phyloP scores from a whole-genome alignment of 1,284 basidiomycete genomes.

The Cryptococcus sp. region DNA sequence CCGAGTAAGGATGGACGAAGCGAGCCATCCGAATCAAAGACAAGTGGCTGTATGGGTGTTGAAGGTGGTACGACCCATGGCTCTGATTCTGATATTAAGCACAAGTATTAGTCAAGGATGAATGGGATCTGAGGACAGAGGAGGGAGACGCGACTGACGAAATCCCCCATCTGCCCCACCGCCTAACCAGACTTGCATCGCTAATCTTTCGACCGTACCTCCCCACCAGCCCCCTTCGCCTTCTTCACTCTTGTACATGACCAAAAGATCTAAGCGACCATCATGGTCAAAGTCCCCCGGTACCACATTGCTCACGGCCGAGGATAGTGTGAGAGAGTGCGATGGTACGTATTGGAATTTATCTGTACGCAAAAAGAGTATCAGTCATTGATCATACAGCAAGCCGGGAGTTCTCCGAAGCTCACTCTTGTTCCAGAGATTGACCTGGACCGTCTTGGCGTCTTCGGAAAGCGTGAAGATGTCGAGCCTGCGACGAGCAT shows the following conservation, averaged over 20 bases:
- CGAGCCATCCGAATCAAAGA: conserved; percentile 82
- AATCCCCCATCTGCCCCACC: conserved; percentile 66
- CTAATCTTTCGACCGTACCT: conserved; percentile 54
- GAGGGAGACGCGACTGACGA: conserved; percentile 56
- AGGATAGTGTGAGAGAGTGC: conserved; percentile 31
- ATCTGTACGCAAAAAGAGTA: conserved; percentile 49
- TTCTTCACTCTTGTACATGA: conserved; percentile 67
- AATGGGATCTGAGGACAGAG: neutral
- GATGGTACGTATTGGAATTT: conserved; percentile 50
- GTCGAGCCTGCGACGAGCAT: conserved; percentile 58
- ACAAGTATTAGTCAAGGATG: no score
- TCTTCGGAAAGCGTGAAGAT: conserved; percentile 71
- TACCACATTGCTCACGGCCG: conserved; percentile 66
- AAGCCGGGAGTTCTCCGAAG: neutral
- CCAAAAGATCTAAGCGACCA: conserved; percentile 82
- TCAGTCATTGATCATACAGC: neutral
- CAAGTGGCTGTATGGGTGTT: conserved; percentile 67
- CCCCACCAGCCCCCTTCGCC: conserved; percentile 55
- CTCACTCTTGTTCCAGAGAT: conserved; percentile 82
- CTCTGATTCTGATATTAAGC: neutral
- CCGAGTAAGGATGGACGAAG: conserved; percentile 88
- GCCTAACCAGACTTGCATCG: conserved; percentile 66
- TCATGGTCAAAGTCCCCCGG: conserved; percentile 92
- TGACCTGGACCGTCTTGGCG: conserved; percentile 70
- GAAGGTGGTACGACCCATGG: conserved; percentile 33